Base-by-base conservation (phyloP, 176 grass and related monocot genomes). In the Ensete glaucum region DNA sequence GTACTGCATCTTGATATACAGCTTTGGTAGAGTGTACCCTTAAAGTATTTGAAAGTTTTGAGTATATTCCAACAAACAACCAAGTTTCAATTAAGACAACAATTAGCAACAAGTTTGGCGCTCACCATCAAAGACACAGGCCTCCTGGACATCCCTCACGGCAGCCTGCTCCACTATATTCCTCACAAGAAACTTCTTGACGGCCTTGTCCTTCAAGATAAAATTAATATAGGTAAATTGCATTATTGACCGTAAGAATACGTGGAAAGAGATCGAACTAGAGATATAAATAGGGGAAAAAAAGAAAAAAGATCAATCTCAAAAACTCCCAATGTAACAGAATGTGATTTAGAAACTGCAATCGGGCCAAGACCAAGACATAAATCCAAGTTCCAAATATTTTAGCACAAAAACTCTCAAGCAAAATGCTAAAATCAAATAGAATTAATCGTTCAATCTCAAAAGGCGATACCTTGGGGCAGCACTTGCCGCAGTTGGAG, bases 101-200 rank as follows among this genome's bases (percentile, higher is more conserved):
- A 43, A 43, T 4, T 43, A 43, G 34, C 34, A 43, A 43, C 34
- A 43, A 43, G 34, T 43, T 43, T 43, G 34, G 34, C 17, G 6
- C 57, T 20, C 15, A 84, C 89, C 84, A 77, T 87, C 90, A 81
- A 87, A 88, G 0, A 84, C 90, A 34, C 90, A 89, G 55, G 90
- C 90, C 67, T 92, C 90, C 64, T 89, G 90, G 56, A 89, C 81
- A 55, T 92, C 90, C 72, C 83, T 89, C 2, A 92, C 84, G 0
- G 90, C 90, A 65, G 90, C 87, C 53, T 86, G 86, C 78, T 92
- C 87, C 21, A 92, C 90, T 23, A 92, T 92, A 65, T 87, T 89
- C 76, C 83, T 86, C 78, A 92, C 83, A 49, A 84, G 56, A 77
- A 86, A 92, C 64, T 81, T 82, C 76, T 87, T 92, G 83, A 92